These are phyloP conservation scores for Tetradesmus obliquus DNA, from an alignment of 139 green algal species.

Conservation along the genomic window DNA sequence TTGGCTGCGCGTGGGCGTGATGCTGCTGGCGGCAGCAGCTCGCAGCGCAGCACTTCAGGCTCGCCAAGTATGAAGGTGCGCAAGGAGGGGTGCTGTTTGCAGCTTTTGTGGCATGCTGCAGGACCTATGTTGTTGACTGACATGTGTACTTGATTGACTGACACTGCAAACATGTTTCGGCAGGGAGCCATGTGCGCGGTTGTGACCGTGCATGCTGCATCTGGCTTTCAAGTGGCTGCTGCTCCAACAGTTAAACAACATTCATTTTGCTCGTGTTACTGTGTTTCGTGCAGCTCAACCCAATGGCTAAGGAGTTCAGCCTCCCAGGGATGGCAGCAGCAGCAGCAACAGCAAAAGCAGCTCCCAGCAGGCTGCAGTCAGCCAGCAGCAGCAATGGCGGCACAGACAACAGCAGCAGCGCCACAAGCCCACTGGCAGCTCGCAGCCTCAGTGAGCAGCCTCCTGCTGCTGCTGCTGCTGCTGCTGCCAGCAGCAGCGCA, in stretches of 20 bases:
- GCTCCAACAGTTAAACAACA: too few species aligned
- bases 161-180: too few species aligned
- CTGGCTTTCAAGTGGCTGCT: too few species aligned
- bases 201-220: too few species aligned
- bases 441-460: neutral
- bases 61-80: neutral
- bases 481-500: neutral
- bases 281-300: slow-evolving; percentile 10
- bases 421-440: neutral
- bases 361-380: slow-evolving; percentile 1
- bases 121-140: too few species aligned
- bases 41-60: neutral
- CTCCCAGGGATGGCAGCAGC: neutral
- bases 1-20: neutral
- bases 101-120: too few species aligned
- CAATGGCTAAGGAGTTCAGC: slow-evolving; percentile 11
- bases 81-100: neutral
- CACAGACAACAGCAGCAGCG: neutral
- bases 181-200: too few species aligned
- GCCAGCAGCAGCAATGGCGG: neutral
- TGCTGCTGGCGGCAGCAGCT: neutral
- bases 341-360: slow-evolving; percentile 15
- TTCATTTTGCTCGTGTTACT: too few species aligned
- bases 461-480: neutral
- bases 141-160: too few species aligned